These are phyloP conservation scores for Massarina eburnea DNA, from an alignment of 2,329 filamentous ascomycete species.

Conservation along the genomic window DNA sequence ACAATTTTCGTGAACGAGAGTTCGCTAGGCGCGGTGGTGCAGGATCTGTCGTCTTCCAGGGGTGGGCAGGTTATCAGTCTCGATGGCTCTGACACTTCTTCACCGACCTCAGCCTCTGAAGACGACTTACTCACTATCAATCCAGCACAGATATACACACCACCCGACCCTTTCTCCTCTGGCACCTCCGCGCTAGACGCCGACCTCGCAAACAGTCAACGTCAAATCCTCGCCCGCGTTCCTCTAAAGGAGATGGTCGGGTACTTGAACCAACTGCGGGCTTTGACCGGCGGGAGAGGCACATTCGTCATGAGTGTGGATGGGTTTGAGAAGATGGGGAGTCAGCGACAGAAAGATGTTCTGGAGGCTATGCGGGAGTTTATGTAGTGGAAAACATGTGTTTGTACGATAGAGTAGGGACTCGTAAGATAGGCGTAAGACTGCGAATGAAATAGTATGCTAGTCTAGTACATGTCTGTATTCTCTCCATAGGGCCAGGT, in stretches of 20 bases:
- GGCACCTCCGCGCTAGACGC: slow-evolving; percentile 17
- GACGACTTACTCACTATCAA: slow-evolving; percentile 60
- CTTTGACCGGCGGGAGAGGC: slow-evolving; percentile 81
- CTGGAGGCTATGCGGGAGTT: slow-evolving; percentile 38
- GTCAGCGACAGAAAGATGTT: slow-evolving; percentile 61
- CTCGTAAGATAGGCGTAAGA: not conserved
- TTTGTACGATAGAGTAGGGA: not conserved
- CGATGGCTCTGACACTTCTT: slow-evolving; percentile 38
- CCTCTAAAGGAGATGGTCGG: slow-evolving; percentile 96
- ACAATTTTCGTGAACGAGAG: slow-evolving; percentile 83
- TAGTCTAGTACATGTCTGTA: too few relatives aligned
- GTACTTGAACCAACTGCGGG: slow-evolving; percentile 85
- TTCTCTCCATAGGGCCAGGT: too few relatives aligned
- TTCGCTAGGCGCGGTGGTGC: slow-evolving; percentile 77
- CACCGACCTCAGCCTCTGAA: slow-evolving; percentile 6
- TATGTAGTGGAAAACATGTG: not conserved
- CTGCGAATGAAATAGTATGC: too few relatives aligned
- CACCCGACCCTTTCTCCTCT: slow-evolving; percentile 76
- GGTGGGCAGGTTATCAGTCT: slow-evolving; percentile 75
- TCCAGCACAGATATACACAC: slow-evolving; percentile 76
- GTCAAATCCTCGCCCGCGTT: slow-evolving; percentile 78
- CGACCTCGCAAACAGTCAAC: slow-evolving; percentile 30
- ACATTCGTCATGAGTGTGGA: slow-evolving; percentile 76
- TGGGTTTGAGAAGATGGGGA: slow-evolving; percentile 68
- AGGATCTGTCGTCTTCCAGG: slow-evolving; percentile 73